Base-by-base conservation (phyloP, 148 eudicot species). In the Mesembryanthemum crystallinum region DNA sequence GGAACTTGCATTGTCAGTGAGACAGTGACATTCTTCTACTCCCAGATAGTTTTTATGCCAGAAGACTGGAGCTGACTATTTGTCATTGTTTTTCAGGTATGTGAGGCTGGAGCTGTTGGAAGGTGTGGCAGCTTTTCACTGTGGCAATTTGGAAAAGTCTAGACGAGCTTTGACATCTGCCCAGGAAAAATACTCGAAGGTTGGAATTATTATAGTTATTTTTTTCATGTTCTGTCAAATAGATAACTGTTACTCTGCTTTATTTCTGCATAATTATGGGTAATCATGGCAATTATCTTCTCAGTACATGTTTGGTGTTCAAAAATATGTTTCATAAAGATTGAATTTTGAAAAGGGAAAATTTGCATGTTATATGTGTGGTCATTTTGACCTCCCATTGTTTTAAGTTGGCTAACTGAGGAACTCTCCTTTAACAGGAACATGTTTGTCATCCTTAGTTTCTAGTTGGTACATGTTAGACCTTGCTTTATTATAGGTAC, bases 41-140 rank as follows among this genome's bases (percentile, higher is more conserved):
- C 67, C 67, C 61, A 55, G 23, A 15, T 61, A n/a, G 29, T 20
- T 70, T 1, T 65, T 71, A 15, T 76, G 15, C 67, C 35, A 28
- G 42, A 59, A 13, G 32, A 3, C 61, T 17, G 9, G 28, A 70
- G 25, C 68, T 73, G 55, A 18, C 17, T n/a, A 28, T 55, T 49
- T 27, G 39, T 39, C 67, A 21, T 72, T 21, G 35, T 14, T 71
- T 65, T 67, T 18, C 75, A 94, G 97, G 66, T 87, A 94, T 86
- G 76, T 92, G 87, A 88, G 98, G 83, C 76, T 94, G 87, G 97
- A 94, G 79, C 85, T 94, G 23, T 71, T 94, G 75, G 97, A 94
- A 90, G 96, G 95, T 67, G 90, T 94, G 55, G 90, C 93, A 52
- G 96, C 98, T 27, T 94, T 88, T 83, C 97, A 94, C 77, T 77